phyloP scores from a whole-genome alignment of 2,329 filamentous ascomycete species.

The Aschersonia sp. region DNA sequence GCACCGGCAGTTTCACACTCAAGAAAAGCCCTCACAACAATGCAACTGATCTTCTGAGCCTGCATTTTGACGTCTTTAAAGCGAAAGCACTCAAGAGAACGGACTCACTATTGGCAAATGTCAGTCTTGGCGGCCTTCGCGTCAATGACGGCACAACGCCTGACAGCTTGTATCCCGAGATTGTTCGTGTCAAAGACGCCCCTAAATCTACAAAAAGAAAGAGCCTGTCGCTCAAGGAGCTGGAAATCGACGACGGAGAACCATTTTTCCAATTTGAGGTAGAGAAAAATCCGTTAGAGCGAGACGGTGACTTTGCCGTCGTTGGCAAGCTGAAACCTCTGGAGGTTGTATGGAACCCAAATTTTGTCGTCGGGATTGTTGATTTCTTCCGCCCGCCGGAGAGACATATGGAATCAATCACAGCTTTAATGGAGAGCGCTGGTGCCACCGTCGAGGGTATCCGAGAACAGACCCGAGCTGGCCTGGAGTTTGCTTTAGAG shows the following conservation, averaged over 20 bases:
- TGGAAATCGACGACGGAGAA: constrained; percentile 40
- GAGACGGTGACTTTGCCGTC: constrained; percentile 78
- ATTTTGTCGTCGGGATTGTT: constrained; percentile 76
- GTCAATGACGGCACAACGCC: constrained; percentile 93
- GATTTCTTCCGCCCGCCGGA: constrained; percentile 96
- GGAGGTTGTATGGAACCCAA: constrained; percentile 95
- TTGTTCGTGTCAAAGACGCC: constrained; percentile 87
- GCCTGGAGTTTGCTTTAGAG: constrained; percentile 87
- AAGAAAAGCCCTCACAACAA: constrained; percentile 52
- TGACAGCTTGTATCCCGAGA: constrained; percentile 82
- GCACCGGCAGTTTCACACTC: constrained; percentile 89
- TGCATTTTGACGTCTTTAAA: constrained; percentile 90
- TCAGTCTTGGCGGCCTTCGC: constrained; percentile 83
- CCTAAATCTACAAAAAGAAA: constrained; percentile 33
- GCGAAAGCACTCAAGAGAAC: constrained; percentile 81
- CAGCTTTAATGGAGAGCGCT: constrained; percentile 85
- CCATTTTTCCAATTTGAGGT: constrained; percentile 87
- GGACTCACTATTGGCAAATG: constrained; percentile 76
- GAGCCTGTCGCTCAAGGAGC: constrained; percentile 36
- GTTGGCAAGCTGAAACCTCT: constrained; percentile 87
- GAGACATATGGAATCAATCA: constrained; percentile 96
- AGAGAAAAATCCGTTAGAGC: constrained; percentile 90
- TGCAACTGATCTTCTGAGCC: constrained; percentile 65
- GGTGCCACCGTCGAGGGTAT: constrained; percentile 92
- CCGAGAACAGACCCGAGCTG: constrained; percentile 86